phyloP scores from a whole-genome alignment of 2,329 filamentous ascomycete species.

The Triangularia verruculosa region DNA sequence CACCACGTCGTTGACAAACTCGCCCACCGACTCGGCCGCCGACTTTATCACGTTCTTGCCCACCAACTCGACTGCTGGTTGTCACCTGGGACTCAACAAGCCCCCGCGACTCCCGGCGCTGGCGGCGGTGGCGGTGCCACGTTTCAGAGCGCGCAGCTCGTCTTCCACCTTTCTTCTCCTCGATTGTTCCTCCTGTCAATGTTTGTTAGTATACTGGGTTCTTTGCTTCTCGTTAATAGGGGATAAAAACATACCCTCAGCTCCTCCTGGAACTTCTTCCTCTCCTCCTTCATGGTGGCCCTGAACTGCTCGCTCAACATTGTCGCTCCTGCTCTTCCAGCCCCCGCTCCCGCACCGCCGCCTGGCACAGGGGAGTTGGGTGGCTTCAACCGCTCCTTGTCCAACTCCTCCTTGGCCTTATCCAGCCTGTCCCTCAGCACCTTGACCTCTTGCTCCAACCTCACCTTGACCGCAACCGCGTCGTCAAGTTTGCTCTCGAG shows the following conservation, averaged over 20 bases:
- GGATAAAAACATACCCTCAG: constrained; percentile 42
- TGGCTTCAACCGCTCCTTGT: constrained; percentile 47
- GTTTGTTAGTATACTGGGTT: constrained; percentile 16
- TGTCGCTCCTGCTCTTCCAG: constrained; percentile 44
- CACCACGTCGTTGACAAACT: background rate
- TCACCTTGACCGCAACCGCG: constrained; percentile 34
- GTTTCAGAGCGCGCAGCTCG: constrained; percentile 44
- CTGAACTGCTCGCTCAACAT: constrained; percentile 57
- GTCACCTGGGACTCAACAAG: constrained; percentile 6
- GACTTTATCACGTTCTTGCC: background rate
- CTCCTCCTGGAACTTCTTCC: constrained; percentile 56
- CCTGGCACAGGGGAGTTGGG: constrained; percentile 25
- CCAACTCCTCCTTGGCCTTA: constrained; percentile 51
- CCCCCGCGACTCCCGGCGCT: background rate
- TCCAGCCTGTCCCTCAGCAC: constrained; percentile 40
- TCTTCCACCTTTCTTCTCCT: constrained; percentile 49
- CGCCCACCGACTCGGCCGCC: background rate
- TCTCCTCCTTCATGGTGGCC: constrained; percentile 54
- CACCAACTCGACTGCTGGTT: background rate
- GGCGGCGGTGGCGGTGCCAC: background rate
- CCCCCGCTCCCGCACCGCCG: constrained; percentile 25
- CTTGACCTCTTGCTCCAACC: constrained; percentile 40
- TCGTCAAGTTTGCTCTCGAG: constrained; percentile 44
- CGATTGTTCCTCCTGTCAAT: constrained; percentile 47
- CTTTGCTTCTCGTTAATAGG: too few relatives aligned